Evolutionary conservation across 2,329 filamentous ascomycete genomes (phyloP), one percentile per base, ranked within the genome.

Genomic region (Periglandula ipomoeae): DNA sequence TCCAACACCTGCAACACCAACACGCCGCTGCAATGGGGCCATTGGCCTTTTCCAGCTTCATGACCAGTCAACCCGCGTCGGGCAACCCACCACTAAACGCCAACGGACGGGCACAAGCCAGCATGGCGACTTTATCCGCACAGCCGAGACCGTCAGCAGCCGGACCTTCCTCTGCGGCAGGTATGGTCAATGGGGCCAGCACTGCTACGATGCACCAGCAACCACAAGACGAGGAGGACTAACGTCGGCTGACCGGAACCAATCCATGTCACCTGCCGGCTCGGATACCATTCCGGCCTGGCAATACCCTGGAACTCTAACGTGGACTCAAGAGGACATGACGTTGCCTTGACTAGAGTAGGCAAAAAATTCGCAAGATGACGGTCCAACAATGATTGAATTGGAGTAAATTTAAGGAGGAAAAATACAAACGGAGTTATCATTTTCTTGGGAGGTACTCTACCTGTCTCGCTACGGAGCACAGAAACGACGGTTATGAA

Each of bases 201-300:
- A 67, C 65, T 5, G 66, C 65, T 11, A 60, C 61, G 3, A 61
- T 68, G 50, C 64, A 68, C 47, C 61, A 59, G 44, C 54, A 58
- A 49, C 45, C 20, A 10, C 44, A 34, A 17, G 50, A 52, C 13
- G 10, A 35, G 22, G 26, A 30, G 7, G 40, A 50, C 20, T 20
- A 39, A 8, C 40, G 19, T 39, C 11, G 20, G 13, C 7, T 32
- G 23, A 2, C 13, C 17, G 26, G n/a, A 17, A 13, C 10, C 30
- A 15, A 15, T 32, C 17, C 44, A 11, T 23, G 19, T 23, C 30
- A 23, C n/a, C 27, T 19, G 17, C 20, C 2, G 35, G n/a, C n/a
- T n/a, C n/a, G n/a, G n/a, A n/a, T n/a, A n/a, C n/a, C n/a, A n/a
- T n/a, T n/a, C n/a, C n/a, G n/a, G n/a, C n/a, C n/a, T n/a, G n/a